Conservation (phyloP, 1,284 basidiomycete genomes). For the Filobasidium uniguttulatum region DNA sequence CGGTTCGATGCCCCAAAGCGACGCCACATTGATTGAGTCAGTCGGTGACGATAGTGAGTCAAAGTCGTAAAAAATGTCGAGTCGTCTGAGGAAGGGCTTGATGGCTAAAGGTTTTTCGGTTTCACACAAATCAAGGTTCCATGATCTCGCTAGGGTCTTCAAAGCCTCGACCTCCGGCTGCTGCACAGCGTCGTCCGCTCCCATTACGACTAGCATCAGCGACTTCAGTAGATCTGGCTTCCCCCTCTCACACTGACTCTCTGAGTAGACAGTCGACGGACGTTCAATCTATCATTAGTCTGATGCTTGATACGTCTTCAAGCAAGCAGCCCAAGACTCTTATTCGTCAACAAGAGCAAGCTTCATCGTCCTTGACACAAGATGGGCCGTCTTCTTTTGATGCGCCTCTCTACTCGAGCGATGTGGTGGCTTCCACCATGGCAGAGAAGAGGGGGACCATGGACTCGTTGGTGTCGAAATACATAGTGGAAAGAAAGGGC, state of each 20-base stretch:
- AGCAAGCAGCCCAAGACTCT: background rate
- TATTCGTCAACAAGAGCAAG: background rate
- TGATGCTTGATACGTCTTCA: slow-evolving; percentile 3
- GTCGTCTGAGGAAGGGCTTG: too few relatives aligned
- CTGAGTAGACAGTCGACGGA: slow-evolving; percentile 3
- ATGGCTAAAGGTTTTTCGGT: too few relatives aligned
- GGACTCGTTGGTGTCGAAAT: background rate
- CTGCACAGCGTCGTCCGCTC: too few relatives aligned
- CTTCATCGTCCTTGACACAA: background rate
- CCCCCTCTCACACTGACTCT: background rate
- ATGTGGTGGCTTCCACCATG: background rate
- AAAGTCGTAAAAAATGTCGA: too few relatives aligned
- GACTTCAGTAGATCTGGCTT: background rate
- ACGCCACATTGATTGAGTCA: too few relatives aligned
- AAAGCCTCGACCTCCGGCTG: too few relatives aligned
- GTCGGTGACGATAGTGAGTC: too few relatives aligned
- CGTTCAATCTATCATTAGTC: slow-evolving; percentile 7
- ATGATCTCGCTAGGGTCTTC: too few relatives aligned
- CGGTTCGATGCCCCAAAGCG: too few relatives aligned
- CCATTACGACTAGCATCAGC: background rate
- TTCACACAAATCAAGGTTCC: too few relatives aligned
- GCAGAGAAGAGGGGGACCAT: background rate
- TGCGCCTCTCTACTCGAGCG: too few relatives aligned
- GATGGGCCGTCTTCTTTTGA: background rate
- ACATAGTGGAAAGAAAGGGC: background rate